Base-by-base conservation (phyloP, 345 rosid genomes). In the Eucalyptus sp. region DNA sequence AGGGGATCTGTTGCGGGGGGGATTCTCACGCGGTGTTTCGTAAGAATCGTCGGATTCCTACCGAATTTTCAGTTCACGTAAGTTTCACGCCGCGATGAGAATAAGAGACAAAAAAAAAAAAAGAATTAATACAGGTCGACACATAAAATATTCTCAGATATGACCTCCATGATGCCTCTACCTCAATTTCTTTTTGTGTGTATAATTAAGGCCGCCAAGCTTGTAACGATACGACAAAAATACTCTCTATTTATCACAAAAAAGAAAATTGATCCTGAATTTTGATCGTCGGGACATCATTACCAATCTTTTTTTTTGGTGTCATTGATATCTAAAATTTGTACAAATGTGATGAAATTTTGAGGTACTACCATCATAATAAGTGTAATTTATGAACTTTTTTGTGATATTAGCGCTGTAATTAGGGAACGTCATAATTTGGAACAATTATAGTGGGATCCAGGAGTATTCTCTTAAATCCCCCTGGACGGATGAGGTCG, bases 311-410 rank as follows among this genome's bases (percentile, higher is more conserved):
- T 56, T 56, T 56, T 10, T 56, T 10, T 56, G 13, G 13, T 27
- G 16, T 29, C 16, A 6, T 2, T 2, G 3, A 24, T 56, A 24
- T 24, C 6, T 56, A 22, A 56, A 56, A 56, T 24, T 24, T 56
- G 6, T 56, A 56, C 27, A 10, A 56, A 56, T 24, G 3, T 24
- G 66, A 64, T n/a, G 10, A 29, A 71, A 17, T 37, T 71, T 71
- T 33, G 25, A 71, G 46, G 4, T 71, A 18, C 3, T 37, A 0
- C 0, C 18, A 13, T 37, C 25, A 0, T 10, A 10, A 10, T 37
- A 5, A 71, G 13, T 0, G 18, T 37, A 71, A 7, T 37, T 64
- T 64, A 14, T 64, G 37, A 14, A 11, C 3, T 64, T n/a, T 64
- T 60, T 62, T 13, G 15, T 29, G 8, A 29, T 29, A 5, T 3